Conservation (phyloP, 176 grass and related monocot species). For the Dendrocalamus sinicus region DNA sequence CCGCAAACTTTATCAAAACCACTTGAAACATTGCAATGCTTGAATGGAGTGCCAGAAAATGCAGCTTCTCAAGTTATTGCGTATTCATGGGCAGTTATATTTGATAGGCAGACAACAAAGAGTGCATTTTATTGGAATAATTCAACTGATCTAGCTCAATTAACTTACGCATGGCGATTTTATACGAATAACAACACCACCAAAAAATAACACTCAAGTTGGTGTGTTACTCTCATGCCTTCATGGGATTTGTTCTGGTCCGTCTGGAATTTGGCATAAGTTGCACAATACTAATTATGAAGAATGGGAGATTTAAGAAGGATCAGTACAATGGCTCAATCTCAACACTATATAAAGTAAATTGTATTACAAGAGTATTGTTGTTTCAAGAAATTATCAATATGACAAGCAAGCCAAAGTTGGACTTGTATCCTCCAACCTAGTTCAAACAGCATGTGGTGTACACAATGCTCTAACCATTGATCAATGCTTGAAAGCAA, state of each 20-base stretch:
- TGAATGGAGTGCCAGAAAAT: conserved; percentile 3
- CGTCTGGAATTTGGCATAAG: not conserved
- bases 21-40: conserved; percentile 4
- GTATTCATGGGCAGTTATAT: not conserved
- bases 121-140: conserved; percentile 31
- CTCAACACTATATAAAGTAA: conserved; percentile 15
- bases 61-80: not conserved
- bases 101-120: not conserved
- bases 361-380: not conserved
- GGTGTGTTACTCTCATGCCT: not conserved
- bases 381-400: not conserved
- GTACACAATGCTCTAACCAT: not conserved
- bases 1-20: not conserved
- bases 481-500: not conserved
- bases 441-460: not conserved
- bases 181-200: not conserved
- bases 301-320: conserved; percentile 24
- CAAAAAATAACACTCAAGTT: not conserved
- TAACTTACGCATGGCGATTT: not conserved
- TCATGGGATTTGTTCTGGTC: not conserved
- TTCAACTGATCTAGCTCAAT: conserved; percentile 20
- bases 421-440: not conserved
- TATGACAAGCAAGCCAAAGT: conserved; percentile 18
- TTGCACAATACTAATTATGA: not conserved
- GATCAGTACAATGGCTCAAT: not conserved